Percentiles rank a stretch among this genome's conserved stretches.
Evolutionary conservation across 73 alveolate genomes (phyloP).

Genomic region (Symbiodinium pilosum): DNA sequence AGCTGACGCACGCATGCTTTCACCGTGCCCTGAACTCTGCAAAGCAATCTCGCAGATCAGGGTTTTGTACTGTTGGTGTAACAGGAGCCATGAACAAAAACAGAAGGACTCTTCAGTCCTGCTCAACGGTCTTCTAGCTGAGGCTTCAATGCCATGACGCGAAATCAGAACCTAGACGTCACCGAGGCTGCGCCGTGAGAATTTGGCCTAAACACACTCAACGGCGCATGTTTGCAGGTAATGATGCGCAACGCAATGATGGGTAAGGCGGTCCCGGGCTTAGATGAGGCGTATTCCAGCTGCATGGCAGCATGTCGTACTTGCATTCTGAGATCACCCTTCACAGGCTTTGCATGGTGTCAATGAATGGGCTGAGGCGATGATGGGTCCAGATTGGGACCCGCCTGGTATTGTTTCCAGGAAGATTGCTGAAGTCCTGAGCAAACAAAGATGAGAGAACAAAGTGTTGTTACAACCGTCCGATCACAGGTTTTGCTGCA

Average conservation of each 20-base stretch:
- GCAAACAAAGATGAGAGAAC: background rate
- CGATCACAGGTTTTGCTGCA: no score
- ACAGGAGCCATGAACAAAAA: background rate
- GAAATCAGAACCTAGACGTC: slow-evolving; percentile 50
- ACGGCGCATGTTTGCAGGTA: no score
- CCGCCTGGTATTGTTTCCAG: slow-evolving; percentile 80
- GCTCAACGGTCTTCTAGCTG: no score
- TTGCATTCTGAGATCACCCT: no score
- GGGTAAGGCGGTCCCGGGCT: slow-evolving; percentile 45
- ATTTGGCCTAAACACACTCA: no score
- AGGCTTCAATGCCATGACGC: slow-evolving; percentile 82
- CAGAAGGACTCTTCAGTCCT: background rate
- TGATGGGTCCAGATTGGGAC: slow-evolving; percentile 93
- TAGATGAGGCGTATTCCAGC: background rate
- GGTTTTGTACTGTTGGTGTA: background rate
- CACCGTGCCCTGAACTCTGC: no score
- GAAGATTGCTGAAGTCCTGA: slow-evolving; percentile 60
- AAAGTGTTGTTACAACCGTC: no score
- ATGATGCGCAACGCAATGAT: slow-evolving; percentile 94
- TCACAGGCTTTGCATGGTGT: no score
- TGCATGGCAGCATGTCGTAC: background rate
- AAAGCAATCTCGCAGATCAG: no score
- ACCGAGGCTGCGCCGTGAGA: slow-evolving; percentile 37
- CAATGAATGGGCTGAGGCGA: slow-evolving; percentile 21
- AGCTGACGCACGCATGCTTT: no score